Conservation (phyloP, 495 filamentous ascomycete genomes). For the Hypoxylon crocopeplum region DNA sequence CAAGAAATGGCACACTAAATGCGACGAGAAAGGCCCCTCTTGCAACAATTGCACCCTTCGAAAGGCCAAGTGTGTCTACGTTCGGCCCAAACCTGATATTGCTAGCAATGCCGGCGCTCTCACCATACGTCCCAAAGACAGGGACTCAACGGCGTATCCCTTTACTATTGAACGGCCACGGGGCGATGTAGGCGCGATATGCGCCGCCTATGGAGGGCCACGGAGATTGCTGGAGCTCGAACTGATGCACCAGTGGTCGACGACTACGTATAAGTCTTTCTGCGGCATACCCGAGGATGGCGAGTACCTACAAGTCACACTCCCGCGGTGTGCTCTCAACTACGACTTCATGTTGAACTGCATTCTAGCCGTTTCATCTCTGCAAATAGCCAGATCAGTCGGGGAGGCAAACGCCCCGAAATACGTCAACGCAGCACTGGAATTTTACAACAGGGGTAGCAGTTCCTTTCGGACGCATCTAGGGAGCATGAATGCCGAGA, state of each 20-base stretch:
- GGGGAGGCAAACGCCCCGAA: conserved; percentile 18
- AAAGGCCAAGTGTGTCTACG: conserved; percentile 40
- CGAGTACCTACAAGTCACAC: conserved; percentile 35
- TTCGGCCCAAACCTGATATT: conserved; percentile 18
- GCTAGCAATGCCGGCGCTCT: conserved; percentile 1
- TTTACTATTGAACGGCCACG: conserved; percentile 15
- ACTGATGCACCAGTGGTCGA: conserved; percentile 47
- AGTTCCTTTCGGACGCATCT: conserved; percentile 40
- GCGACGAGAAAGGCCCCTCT: conserved; percentile 45
- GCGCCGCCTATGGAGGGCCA: conserved; percentile 31
- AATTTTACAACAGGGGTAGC: conserved; percentile 43
- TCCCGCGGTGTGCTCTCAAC: conserved; percentile 38
- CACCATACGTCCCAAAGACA: conserved; percentile 6
- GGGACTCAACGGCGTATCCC: not conserved
- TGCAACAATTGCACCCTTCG: conserved; percentile 46
- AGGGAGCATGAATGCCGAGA: conserved; percentile 35
- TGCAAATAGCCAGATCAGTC: conserved; percentile 36
- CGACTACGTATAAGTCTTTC: conserved; percentile 41
- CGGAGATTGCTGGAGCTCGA: conserved; percentile 43
- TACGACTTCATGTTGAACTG: conserved; percentile 45
- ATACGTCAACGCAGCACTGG: conserved; percentile 41
- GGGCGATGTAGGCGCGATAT: conserved; percentile 25
- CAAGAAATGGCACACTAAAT: conserved; percentile 50
- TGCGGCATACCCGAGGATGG: conserved; percentile 39
- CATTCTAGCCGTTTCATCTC: conserved; percentile 42